Evolutionary conservation across 805 yeast genomes (phyloP), one percentile per base, ranked within the genome.

Genomic region (Metschnikowia rubicola): DNA sequence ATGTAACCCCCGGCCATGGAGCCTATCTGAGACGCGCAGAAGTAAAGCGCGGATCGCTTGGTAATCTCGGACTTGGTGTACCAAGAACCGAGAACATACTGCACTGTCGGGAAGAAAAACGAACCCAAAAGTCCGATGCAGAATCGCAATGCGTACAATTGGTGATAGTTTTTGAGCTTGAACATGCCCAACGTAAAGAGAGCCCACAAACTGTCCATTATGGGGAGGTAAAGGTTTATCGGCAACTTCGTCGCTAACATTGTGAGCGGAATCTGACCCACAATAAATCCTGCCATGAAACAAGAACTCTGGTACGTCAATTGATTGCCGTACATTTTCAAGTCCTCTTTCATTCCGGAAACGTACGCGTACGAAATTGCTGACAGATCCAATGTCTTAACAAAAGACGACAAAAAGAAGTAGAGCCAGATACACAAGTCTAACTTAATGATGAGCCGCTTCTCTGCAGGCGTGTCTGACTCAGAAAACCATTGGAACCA

Each of bases 221-320:
- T 41, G 4, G 68, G 68, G 33, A 65, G 48, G 52, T 58, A 58
- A 19, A 51, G 39, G 15, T 61, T 54, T 26, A 61, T 54, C 28
- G 63, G 58, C 12, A 64, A 48, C 31, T 55, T 52, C 31, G 61
- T 61, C 15, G 61, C 55, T 35, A 66, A 49, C 44, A 64, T 51
- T 44, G 61, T 60, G 26, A 66, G 56, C 7, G 71, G 72, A 29
- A 66, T 55, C 34, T 52, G 54, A 12, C 64, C 64, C 29, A 67
- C 50, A 28, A 61, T 55, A 37, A 57, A 64, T 3, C 71, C 71
- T 8, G 53, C 55, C 55, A 51, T 53, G 46, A 39, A 53, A 21
- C 46, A 48, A 8, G 48, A 44, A 21, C 41, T 13, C 37, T 48
- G 53, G 40, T 47, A 38, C 10, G 44, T 43, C 35, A 47, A 39